These are phyloP conservation scores for Colletotrichum shisoi DNA, from an alignment of 2,329 filamentous ascomycete species.

Conservation along the genomic window DNA sequence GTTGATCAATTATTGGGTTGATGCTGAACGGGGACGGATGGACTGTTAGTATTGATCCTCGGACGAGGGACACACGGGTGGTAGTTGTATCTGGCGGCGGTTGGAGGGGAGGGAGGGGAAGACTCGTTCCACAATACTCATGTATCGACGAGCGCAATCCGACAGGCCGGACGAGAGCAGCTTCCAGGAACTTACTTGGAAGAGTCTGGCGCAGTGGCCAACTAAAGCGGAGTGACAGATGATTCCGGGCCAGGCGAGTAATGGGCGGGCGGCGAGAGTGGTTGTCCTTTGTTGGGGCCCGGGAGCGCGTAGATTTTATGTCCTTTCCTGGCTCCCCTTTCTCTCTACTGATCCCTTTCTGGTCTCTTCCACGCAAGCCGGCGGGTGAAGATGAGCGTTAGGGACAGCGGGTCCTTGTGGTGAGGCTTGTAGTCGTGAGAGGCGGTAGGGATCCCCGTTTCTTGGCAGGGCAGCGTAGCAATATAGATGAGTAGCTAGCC, in stretches of 20 bases:
- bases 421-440: conserved; percentile 46
- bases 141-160: conserved; percentile 50
- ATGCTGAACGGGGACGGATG: conserved; percentile 47
- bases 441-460: conserved; percentile 43
- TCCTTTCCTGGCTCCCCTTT: conserved; percentile 25
- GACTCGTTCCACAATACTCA: conserved; percentile 44
- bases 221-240: conserved; percentile 41
- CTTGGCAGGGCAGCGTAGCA: conserved; percentile 14
- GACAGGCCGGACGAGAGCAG: conserved; percentile 45
- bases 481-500: neutral
- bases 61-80: conserved; percentile 45
- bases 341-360: conserved; percentile 14
- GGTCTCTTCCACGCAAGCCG: conserved; percentile 11
- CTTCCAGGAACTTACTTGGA: conserved; percentile 52
- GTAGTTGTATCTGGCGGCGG: conserved; percentile 43
- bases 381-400: conserved; percentile 45
- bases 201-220: conserved; percentile 49
- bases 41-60: conserved; percentile 52
- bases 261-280: conserved; percentile 40
- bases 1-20: conserved; percentile 50
- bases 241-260: conserved; percentile 46
- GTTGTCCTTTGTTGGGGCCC: conserved; percentile 38
- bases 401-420: conserved; percentile 51
- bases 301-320: conserved; percentile 51
- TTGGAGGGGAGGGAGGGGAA: conserved; percentile 38